Conservation (phyloP, 352 stramenopile species). For the Pilasporangium apinafurcum region DNA sequence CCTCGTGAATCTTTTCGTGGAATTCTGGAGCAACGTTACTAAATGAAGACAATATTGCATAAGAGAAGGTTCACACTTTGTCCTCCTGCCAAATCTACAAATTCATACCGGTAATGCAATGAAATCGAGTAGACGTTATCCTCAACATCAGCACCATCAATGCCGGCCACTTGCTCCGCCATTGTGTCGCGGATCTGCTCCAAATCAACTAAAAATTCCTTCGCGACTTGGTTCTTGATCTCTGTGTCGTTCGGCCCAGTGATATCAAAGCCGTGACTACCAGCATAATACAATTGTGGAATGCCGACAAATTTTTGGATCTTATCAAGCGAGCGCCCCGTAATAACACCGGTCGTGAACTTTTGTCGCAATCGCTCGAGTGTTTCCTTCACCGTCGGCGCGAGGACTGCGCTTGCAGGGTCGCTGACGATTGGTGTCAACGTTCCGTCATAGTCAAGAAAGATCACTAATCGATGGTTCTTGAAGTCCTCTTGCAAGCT, state of each 20-base stretch:
- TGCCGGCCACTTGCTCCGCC: conserved; percentile 23
- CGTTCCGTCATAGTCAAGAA: conserved; percentile 88
- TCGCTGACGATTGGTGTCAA: conserved; percentile 89
- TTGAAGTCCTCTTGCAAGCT: conserved; percentile 42
- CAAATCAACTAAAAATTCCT: conserved; percentile 67
- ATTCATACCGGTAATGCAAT: conserved; percentile 76
- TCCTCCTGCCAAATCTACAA: not conserved
- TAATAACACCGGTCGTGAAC: conserved; percentile 86
- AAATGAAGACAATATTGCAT: not conserved
- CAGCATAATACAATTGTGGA: conserved; percentile 85
- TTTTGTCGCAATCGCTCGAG: conserved; percentile 71
- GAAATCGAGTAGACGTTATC: conserved; percentile 89
- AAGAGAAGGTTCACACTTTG: conserved; percentile 1
- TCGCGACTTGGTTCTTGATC: conserved; percentile 82
- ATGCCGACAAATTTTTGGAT: conserved; percentile 88
- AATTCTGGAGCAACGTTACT: conserved; percentile 52
- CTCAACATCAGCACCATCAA: conserved; percentile 73
- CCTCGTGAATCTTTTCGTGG: conserved; percentile 30
- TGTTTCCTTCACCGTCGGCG: conserved; percentile 55
- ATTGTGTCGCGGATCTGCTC: conserved; percentile 51
- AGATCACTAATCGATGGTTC: conserved; percentile 67
- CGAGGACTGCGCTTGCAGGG: conserved; percentile 62
- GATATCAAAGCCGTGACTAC: conserved; percentile 89
- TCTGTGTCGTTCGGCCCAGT: conserved; percentile 60
- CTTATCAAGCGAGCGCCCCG: conserved; percentile 78